Base-by-base conservation (phyloP, 1,139 yeast genomes). In the Diutina rugosa region DNA sequence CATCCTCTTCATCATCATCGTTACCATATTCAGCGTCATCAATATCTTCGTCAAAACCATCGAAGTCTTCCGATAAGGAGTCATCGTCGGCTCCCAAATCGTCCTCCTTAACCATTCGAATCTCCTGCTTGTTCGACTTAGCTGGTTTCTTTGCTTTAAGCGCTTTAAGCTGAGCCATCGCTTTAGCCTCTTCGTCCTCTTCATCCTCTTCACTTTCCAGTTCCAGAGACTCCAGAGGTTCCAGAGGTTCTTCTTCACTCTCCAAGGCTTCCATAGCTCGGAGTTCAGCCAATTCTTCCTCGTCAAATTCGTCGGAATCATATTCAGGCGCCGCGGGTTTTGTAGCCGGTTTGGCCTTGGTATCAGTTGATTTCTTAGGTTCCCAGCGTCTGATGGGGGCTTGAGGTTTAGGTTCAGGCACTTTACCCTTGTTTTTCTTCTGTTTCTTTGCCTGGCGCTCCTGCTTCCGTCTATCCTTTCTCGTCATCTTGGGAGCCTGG, bases 391-490 rank as follows among this genome's bases (percentile, higher is more conserved):
- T 4, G 10, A 32, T 38, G 3, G 46, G 47, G 4, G 26, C 46
- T 9, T 26, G 35, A 6, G 46, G 55, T 14, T 41, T 30, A 8
- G 32, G 55, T 53, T 55, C 53, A 32, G 49, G 45, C 46, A 14
- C 56, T 53, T n/a, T 55, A 16, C 58, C 55, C 21, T 48, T 59
- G 45, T 45, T 53, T 12, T 65, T 61, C 64, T 73, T 77, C 57
- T 74, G 79, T 63, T 79, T 83, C 72, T 82, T 84, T 7, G 65
- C 60, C 54, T 68, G 66, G 57, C 87, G 73, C 59, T 82, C 84
- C 59, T 76, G 78, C 62, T 81, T 83, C 63, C 90, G 72, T 63
- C 69, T 72, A 46, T 83, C 86, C 61, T 83, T 84, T 64, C 89
- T 67, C 48, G 80, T 68, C 1, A 73, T 57, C 4, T 62, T 64